phyloP scores from a whole-genome alignment of 2,329 filamentous ascomycete genomes.

The Tolypocladium amazonense region DNA sequence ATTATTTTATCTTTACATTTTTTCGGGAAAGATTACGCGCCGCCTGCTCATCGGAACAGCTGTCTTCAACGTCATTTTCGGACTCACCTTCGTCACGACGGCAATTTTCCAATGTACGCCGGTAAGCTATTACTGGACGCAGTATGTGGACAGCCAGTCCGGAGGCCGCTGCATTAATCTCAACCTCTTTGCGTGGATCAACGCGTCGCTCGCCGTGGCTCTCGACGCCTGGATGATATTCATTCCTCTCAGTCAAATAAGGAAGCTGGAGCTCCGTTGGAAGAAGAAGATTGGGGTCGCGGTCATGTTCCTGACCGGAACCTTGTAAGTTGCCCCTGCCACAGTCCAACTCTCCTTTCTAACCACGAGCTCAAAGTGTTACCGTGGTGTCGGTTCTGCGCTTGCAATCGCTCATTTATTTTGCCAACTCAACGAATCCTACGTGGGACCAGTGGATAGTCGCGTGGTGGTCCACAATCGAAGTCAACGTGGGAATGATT shows the following conservation, averaged over 20 bases:
- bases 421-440: background rate
- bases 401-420: background rate
- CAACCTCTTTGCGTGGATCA: background rate
- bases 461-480: background rate
- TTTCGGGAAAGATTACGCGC: background rate
- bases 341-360: background rate
- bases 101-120: background rate
- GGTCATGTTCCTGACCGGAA: conserved; percentile 3
- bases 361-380: background rate
- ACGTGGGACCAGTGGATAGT: background rate
- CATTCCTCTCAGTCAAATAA: conserved; percentile 1
- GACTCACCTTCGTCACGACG: background rate
- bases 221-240: conserved; percentile 1
- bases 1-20: background rate
- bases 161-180: conserved; percentile 1
- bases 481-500: background rate
- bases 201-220: background rate
- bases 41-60: background rate
- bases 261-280: conserved; percentile 1
- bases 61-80: background rate
- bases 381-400: background rate
- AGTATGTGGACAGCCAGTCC: background rate
- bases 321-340: background rate
- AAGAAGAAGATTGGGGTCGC: conserved; percentile 2
- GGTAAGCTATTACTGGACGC: conserved; percentile 1